Conservation (phyloP, 1,284 basidiomycete genomes). For the Hypsizygus ulmarius region DNA sequence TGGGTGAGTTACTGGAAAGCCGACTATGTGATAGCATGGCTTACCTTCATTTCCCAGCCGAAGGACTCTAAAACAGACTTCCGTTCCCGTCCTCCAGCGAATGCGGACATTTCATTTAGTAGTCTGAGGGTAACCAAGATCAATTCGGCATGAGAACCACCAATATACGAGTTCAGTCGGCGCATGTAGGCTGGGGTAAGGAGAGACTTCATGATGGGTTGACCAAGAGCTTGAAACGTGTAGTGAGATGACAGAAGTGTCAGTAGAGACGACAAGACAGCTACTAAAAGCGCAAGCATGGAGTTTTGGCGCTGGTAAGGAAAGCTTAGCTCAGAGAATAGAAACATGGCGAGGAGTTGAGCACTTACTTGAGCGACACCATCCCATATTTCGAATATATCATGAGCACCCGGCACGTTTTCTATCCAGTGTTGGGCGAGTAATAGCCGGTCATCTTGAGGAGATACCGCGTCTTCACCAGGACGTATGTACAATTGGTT, state of each 20-base stretch:
- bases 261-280: constrained; percentile 55
- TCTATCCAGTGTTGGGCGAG: constrained; percentile 64
- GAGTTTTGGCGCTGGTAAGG: constrained; percentile 42
- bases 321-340: constrained; percentile 11
- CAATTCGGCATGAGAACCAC: constrained; percentile 58
- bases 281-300: constrained; percentile 44
- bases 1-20: constrained; percentile 5
- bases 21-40: constrained; percentile 4
- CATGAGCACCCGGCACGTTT: constrained; percentile 49
- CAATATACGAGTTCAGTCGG: constrained; percentile 57
- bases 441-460: constrained; percentile 57
- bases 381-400: constrained; percentile 66
- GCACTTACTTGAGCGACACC: constrained; percentile 41
- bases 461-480: constrained; percentile 40
- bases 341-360: constrained; percentile 1
- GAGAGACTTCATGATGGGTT: constrained; percentile 56
- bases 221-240: constrained; percentile 56
- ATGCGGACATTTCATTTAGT: constrained; percentile 56
- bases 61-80: constrained; percentile 61
- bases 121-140: constrained; percentile 64
- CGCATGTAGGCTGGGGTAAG: constrained; percentile 53
- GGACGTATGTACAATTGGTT: constrained; percentile 54
- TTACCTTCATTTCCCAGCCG: constrained; percentile 74
- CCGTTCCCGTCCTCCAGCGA: constrained; percentile 62
- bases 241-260: constrained; percentile 63